Percentiles rank a stretch among this genome's conserved stretches.
phyloP scores from a whole-genome alignment of 2,329 filamentous ascomycete genomes.

The Dothistroma pini region DNA sequence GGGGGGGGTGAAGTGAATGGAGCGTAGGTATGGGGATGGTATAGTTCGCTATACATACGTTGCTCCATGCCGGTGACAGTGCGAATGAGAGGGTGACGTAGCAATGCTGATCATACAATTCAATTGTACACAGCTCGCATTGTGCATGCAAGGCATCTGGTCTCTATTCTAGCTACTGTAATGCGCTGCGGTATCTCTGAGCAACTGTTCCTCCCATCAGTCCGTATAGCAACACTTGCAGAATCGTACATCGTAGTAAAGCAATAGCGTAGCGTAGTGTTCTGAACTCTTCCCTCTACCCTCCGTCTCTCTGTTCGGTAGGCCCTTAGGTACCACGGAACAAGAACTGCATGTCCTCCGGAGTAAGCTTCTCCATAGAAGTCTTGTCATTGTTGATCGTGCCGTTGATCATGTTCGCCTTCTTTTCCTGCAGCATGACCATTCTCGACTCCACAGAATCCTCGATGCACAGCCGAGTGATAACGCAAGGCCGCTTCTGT shows the following conservation, averaged over 20 bases:
- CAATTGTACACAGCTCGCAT: neutral
- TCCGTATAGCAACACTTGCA: neutral
- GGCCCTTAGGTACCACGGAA: slow-evolving; percentile 66
- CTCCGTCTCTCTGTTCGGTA: too few relatives aligned
- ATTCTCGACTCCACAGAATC: slow-evolving; percentile 96
- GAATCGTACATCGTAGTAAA: neutral
- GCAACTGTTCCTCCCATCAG: neutral
- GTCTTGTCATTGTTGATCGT: slow-evolving; percentile 92
- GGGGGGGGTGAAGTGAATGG: neutral
- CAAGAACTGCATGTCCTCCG: slow-evolving; percentile 92
- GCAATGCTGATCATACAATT: neutral
- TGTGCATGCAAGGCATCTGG: neutral
- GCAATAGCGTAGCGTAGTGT: neutral
- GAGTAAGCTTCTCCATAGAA: slow-evolving; percentile 85
- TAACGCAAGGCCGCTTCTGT: slow-evolving; percentile 87
- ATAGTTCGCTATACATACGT: too few relatives aligned
- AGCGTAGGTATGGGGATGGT: too few relatives aligned
- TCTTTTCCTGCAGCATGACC: slow-evolving; percentile 96
- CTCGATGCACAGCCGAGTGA: slow-evolving; percentile 92
- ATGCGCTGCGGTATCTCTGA: neutral
- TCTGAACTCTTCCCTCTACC: neutral
- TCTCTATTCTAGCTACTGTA: slow-evolving; percentile 3
- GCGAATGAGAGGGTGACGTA: too few relatives aligned
- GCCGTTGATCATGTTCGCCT: slow-evolving; percentile 95
- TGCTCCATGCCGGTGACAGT: too few relatives aligned